Evolutionary conservation across 257 asterid genomes (phyloP).

Genomic region (Salvia miltiorrhiza): DNA sequence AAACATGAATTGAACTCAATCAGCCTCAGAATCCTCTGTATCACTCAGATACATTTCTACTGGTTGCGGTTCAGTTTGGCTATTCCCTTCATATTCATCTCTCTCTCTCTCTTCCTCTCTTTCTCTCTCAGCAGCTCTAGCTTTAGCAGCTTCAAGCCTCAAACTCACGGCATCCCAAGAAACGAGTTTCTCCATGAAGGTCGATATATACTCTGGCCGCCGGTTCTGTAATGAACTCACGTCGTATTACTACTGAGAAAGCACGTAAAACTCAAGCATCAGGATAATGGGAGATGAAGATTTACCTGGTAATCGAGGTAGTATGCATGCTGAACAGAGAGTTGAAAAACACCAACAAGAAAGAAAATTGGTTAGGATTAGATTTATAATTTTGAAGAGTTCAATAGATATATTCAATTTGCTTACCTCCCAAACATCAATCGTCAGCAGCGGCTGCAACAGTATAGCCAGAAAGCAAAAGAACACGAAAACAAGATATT

Average conservation of each 20-base stretch:
- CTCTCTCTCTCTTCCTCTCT: constrained; percentile 40
- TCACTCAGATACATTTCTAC: constrained; percentile 47
- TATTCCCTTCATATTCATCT: constrained; percentile 36
- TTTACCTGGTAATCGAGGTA: constrained; percentile 89
- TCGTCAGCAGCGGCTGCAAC: constrained; percentile 89
- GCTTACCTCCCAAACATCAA: constrained; percentile 97
- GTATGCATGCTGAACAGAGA: constrained; percentile 74
- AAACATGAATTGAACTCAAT: constrained; percentile 23
- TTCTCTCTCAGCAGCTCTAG: constrained; percentile 58
- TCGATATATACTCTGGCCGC: constrained; percentile 73
- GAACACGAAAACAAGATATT: neutral
- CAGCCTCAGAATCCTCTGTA: constrained; percentile 37
- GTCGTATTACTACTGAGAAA: neutral
- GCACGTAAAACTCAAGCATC: neutral
- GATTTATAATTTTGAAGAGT: neutral
- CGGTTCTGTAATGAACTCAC: constrained; percentile 49
- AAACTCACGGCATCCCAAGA: constrained; percentile 88
- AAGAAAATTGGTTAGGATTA: neutral
- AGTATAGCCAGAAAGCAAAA: constrained; percentile 3
- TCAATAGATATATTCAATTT: neutral
- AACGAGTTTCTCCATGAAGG: constrained; percentile 84
- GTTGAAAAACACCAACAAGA: neutral
- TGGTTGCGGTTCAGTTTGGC: constrained; percentile 20
- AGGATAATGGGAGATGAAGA: neutral
- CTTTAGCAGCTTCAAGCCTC: constrained; percentile 83